Conservation (phyloP, 2,329 filamentous ascomycete genomes). For the Chaetomium strumarium region DNA sequence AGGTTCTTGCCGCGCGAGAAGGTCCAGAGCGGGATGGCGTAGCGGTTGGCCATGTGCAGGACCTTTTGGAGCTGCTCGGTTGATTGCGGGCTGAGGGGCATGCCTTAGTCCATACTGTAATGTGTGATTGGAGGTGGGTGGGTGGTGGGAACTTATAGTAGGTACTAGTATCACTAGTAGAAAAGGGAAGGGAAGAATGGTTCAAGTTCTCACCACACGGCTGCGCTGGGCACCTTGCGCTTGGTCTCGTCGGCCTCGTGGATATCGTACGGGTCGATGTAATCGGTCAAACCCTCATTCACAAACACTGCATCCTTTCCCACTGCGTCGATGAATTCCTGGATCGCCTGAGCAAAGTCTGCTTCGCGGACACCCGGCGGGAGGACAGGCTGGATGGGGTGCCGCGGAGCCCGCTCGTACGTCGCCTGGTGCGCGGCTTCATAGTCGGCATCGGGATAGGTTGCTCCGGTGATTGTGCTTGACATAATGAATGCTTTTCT, state of each 20-base stretch:
- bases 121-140: conserved; percentile 14
- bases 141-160: conserved; percentile 2
- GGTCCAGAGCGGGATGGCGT: conserved; percentile 31
- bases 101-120: too few relatives aligned
- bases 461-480: conserved; percentile 11
- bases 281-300: conserved; percentile 36
- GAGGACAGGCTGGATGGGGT: conserved; percentile 33
- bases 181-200: not conserved
- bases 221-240: conserved; percentile 38
- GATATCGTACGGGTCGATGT: conserved; percentile 43
- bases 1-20: conserved; percentile 38
- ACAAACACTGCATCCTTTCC: conserved; percentile 36
- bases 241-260: conserved; percentile 32
- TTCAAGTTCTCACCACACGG: conserved; percentile 37
- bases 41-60: conserved; percentile 31
- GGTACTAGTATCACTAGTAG: too few relatives aligned
- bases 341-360: conserved; percentile 33
- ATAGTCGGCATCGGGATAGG: conserved; percentile 36
- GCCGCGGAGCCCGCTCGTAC: conserved; percentile 36
- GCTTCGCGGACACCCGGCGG: conserved; percentile 35
- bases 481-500: not conserved
- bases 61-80: conserved; percentile 30
- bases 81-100: conserved; percentile 26
- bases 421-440: conserved; percentile 37
- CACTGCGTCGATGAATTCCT: conserved; percentile 30